These are phyloP conservation scores for Mortierella sp. DNA, from an alignment of 371 early-diverging fungal genomes.

Conservation along the genomic window DNA sequence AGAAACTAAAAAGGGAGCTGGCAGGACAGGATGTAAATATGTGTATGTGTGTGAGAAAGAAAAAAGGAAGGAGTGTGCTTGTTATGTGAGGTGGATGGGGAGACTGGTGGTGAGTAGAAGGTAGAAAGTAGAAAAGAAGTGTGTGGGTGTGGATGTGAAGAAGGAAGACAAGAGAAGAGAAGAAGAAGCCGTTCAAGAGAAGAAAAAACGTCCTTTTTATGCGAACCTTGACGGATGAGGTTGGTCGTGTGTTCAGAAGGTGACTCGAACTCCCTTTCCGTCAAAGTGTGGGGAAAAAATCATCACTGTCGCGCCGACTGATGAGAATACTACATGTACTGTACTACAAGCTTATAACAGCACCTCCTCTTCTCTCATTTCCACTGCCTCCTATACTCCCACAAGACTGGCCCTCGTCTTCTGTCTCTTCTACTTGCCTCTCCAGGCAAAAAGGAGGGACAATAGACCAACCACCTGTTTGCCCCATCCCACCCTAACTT, in stretches of 20 bases:
- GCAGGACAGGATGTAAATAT: background rate
- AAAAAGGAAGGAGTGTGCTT: background rate
- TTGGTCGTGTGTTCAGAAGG: slow-evolving; percentile 6
- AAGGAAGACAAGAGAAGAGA: background rate
- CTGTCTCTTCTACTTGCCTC: background rate
- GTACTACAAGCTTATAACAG: no score
- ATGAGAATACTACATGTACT: no score
- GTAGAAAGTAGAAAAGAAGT: background rate
- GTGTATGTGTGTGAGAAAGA: background rate
- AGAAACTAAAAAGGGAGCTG: background rate
- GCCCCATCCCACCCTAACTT: background rate
- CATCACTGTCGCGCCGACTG: background rate
- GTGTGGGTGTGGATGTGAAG: background rate
- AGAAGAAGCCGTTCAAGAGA: background rate
- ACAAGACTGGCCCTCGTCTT: no score
- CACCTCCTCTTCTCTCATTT: no score
- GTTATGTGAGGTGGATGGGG: no score
- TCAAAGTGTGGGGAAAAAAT: slow-evolving; percentile 10
- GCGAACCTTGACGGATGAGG: background rate
- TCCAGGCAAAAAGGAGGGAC: background rate
- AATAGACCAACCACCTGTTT: slow-evolving; percentile 21
- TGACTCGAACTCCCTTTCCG: background rate
- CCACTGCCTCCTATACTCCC: no score
- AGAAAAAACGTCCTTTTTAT: background rate
- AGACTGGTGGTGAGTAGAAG: background rate